Evolutionary conservation across 352 stramenopile species (phyloP).

Genomic region (Elongisporangium undulatum): DNA sequence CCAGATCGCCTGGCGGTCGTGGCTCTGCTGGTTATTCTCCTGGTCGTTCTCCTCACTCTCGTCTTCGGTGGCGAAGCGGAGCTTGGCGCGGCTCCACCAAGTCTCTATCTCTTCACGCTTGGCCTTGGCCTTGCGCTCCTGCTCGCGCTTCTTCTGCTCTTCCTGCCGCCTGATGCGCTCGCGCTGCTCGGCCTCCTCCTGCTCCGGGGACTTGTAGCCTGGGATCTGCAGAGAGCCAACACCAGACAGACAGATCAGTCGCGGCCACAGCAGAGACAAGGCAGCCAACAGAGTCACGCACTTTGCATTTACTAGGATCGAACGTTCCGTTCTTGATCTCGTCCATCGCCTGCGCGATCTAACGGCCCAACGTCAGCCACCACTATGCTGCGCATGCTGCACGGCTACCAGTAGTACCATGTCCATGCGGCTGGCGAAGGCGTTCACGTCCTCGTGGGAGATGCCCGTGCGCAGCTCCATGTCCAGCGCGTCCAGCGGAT

Average conservation of each 20-base stretch:
- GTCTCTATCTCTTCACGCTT: slow-evolving; percentile 60
- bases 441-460: slow-evolving; percentile 60
- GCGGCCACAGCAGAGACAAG: background rate
- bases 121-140: slow-evolving; percentile 26
- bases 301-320: slow-evolving; percentile 65
- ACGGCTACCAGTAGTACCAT: slow-evolving; percentile 24
- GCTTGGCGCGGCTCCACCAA: slow-evolving; percentile 65
- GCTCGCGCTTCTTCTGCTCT: slow-evolving; percentile 33
- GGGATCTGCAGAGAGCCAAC: slow-evolving; percentile 38
- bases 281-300: slow-evolving; percentile 6
- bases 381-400: background rate
- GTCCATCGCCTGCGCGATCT: slow-evolving; percentile 72
- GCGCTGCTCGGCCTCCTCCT: slow-evolving; percentile 51
- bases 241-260: background rate
- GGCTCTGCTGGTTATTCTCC: slow-evolving; percentile 7
- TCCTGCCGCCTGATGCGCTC: slow-evolving; percentile 28
- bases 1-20: slow-evolving; percentile 19
- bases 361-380: background rate
- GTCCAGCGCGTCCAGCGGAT: slow-evolving; percentile 56
- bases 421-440: slow-evolving; percentile 68
- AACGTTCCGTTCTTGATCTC: slow-evolving; percentile 82
- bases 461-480: slow-evolving; percentile 68
- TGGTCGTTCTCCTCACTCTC: slow-evolving; percentile 9
- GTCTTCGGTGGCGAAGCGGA: slow-evolving; percentile 38
- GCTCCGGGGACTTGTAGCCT: slow-evolving; percentile 70